Evolutionary conservation across 2,329 filamentous ascomycete species (phyloP).

Genomic region (Sarocladium kiliense): DNA sequence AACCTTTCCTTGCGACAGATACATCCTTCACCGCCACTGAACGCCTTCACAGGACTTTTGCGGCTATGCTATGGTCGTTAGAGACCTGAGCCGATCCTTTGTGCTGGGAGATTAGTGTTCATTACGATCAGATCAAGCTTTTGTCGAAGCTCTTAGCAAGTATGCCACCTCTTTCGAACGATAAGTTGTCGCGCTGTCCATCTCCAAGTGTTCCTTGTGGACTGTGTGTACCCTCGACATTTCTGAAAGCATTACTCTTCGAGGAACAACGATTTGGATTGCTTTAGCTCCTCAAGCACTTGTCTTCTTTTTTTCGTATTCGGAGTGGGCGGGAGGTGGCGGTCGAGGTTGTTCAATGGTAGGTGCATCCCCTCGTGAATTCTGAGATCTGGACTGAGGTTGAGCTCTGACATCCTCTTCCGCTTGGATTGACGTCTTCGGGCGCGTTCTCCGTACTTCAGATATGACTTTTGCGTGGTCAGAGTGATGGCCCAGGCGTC

Average conservation of each 20-base stretch:
- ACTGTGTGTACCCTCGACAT: too few species aligned
- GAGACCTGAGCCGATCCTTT: too few species aligned
- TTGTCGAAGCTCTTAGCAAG: neutral
- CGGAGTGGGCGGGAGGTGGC: constrained; percentile 15
- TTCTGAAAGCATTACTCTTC: constrained; percentile 9
- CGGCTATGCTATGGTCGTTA: too few species aligned
- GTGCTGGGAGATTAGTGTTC: too few species aligned
- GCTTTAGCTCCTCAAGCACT: constrained; percentile 23
- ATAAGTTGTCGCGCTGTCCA: too few species aligned
- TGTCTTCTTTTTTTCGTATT: constrained; percentile 16
- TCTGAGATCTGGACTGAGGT: constrained; percentile 5
- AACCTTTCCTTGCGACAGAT: too few species aligned
- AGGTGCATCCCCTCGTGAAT: constrained; percentile 15
- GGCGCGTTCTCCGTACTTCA: constrained; percentile 8
- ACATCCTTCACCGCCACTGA: too few species aligned
- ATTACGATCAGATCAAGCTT: neutral
- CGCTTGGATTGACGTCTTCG: constrained; percentile 11
- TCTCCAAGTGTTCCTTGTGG: too few species aligned
- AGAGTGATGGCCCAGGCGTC: neutral
- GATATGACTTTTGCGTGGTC: neutral
- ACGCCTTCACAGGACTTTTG: too few species aligned
- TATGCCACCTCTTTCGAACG: too few species aligned
- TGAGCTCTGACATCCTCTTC: constrained; percentile 12
- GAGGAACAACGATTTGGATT: constrained; percentile 23
- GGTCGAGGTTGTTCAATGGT: constrained; percentile 19